Conservation (phyloP, 2,329 filamentous ascomycete genomes). For the Ophiostoma pallidulum region DNA sequence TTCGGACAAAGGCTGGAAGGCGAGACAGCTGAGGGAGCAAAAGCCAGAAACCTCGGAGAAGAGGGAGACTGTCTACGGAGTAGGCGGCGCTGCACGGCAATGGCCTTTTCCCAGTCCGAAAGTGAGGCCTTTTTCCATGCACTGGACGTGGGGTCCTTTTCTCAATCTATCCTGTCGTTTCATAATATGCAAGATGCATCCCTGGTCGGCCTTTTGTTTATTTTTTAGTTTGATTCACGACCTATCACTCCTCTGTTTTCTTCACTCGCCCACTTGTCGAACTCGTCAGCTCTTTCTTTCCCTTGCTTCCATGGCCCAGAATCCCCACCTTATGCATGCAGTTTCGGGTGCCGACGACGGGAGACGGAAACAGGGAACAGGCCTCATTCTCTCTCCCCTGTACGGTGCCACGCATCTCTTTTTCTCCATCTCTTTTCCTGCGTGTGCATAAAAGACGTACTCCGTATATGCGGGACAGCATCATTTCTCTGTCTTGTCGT, state of each 20-base stretch:
- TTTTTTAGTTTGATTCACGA: background rate
- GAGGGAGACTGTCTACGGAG: too few relatives aligned
- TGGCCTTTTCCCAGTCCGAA: background rate
- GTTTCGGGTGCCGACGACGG: background rate
- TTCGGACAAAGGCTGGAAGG: too few relatives aligned
- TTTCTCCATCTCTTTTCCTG: background rate
- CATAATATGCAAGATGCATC: too few relatives aligned
- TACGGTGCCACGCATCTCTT: background rate
- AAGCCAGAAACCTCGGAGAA: too few relatives aligned
- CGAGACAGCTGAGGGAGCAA: too few relatives aligned
- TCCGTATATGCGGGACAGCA: too few relatives aligned
- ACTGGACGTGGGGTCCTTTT: too few relatives aligned
- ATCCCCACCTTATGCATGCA: background rate
- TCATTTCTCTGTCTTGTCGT: too few relatives aligned
- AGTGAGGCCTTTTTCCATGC: too few relatives aligned
- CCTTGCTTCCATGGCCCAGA: too few relatives aligned
- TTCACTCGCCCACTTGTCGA: conserved; percentile 11
- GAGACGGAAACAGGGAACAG: too few relatives aligned
- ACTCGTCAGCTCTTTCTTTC: conserved; percentile 1
- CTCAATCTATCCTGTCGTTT: background rate
- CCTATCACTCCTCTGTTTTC: background rate
- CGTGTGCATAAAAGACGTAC: too few relatives aligned
- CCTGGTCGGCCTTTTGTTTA: background rate
- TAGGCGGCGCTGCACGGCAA: background rate
- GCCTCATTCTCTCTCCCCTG: background rate